Evolutionary conservation across 2,329 filamentous ascomycete species (phyloP), one percentile per base, ranked within the genome.

Genomic region (Parafenestella ontariensis): DNA sequence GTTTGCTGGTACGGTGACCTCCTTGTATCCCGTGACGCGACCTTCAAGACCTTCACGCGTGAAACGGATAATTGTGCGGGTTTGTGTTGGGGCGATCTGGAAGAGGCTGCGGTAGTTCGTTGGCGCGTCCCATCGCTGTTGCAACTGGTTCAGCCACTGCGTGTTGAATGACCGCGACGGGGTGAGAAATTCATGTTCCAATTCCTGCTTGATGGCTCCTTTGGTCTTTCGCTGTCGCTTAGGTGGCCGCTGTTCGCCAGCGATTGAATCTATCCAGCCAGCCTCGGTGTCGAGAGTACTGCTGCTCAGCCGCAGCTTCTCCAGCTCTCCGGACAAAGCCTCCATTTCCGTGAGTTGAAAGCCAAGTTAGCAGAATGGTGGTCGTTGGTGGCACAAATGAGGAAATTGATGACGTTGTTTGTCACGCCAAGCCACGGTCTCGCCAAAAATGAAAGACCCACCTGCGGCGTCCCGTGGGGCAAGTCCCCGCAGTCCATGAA

Each of bases 11-110:
- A 98, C 87, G 1, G 95, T 97, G 46, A 98, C 91, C 74, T 97
- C 95, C 71, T 89, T 90, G 76, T 99, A 98, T 46, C 93, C 93
- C 8, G 91, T 96, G 21, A 99, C 94, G 47, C 89, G 86, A 20
- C 95, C 95, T 77, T 98, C 92, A 13, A 98, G 83, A 5, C 95
- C 95, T 76, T 96, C 92, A 50, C 95, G 85, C 40, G 88, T 89
- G 75, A 99, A 99, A 26, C 95, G 88, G 24, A 92, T 96, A 64
- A 97, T 89, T n/a, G 93, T 98, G 53, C 95, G 87, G 15, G 92
- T 94, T 77, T 98, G 95, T 0, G 94, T 96, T 3, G 92, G 91
- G 1, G 92, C 92, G 49, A 98, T 84, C 59, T 89, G 86, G 76
- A 96, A 96, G 17, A 98, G 84, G 52, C 92, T 87, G n/a, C 87